A percentile compares a stretch with the other conserved stretches of the same genome.
Evolutionary conservation across 257 asterid species (phyloP).

Genomic region (Capsicum rhomboideum): DNA sequence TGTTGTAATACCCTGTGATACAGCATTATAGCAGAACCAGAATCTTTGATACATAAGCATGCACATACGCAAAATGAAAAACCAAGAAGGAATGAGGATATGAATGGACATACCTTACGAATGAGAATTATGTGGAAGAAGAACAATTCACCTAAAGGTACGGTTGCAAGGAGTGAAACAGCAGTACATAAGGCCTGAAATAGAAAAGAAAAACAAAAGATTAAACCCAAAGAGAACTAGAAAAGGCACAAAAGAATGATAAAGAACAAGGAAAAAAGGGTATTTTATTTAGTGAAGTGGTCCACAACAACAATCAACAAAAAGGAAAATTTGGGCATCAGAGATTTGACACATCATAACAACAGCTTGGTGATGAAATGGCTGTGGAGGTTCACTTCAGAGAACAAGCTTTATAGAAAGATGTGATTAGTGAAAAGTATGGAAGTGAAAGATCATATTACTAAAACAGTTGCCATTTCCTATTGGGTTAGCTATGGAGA

Average conservation of each 20-base stretch:
- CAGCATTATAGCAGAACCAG: not conserved
- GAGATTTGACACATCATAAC: not conserved
- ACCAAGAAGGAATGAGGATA: not conserved
- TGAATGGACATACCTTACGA: conserved; percentile 49
- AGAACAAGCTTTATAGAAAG: not conserved
- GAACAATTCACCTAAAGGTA: conserved; percentile 85
- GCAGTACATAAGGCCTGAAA: conserved; percentile 84
- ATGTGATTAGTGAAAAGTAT: not conserved
- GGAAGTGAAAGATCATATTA: not conserved
- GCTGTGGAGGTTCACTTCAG: not conserved
- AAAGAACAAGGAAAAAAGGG: not conserved
- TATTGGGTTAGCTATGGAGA: not conserved
- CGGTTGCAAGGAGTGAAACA: conserved; percentile 75
- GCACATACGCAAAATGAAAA: not conserved
- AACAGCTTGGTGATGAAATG: not conserved
- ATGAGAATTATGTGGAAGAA: conserved; percentile 91
- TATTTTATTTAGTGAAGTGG: not conserved
- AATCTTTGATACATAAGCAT: not conserved
- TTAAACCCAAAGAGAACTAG: not conserved
- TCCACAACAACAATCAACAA: not conserved
- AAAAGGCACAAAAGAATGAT: not conserved
- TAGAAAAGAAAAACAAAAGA: not conserved
- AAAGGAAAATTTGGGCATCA: not conserved
- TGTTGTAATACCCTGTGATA: conserved; percentile 80
- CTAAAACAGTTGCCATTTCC: not conserved